Base-by-base conservation (phyloP, 306 rosid genomes). In the Ammopiptanthus mongolicus region DNA sequence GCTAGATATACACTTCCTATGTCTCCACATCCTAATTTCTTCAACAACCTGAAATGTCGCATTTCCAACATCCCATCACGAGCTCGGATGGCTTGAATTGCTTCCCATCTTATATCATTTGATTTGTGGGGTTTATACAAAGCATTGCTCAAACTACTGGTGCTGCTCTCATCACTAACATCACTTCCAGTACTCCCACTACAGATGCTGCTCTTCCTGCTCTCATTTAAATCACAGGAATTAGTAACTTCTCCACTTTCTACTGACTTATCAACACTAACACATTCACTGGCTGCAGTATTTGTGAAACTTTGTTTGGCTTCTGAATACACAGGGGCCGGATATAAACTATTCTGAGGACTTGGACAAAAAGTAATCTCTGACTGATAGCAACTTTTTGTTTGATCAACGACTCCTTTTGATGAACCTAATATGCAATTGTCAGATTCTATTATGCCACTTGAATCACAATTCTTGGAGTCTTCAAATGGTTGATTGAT, bases 161-260 rank as follows among this genome's bases (percentile, higher is more conserved):
- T 80, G 87, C 93, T 91, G 95, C 96, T 91, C 66, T 90, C 96
- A 23, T 91, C 97, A 51, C 96, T 95, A 63, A 90, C 78, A 53
- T 95, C 98, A 52, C 97, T 91, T 69, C 95, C 96, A 1, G 95
- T 90, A 79, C 98, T 94, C 65, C 85, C 97, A 81, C 98, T 90
- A 79, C 76, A 88, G 52, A 94, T 85, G 76, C 97, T 93, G 44
- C 87, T 91, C 87, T 87, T 93, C 84, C 92, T 77, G 89, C 97
- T 90, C 86, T 91, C 93, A 6, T 66, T 89, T 34, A 88, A 78
- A 64, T 86, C 93, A 28, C 83, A 69, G 4, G 89, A 87, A 82
- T 87, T 82, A 44, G 81, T 74, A 39, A 86, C 86, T 61, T 91
- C 96, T 0, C 81, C 71, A 25, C 88, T 87, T 80, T 89, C 92